A percentile compares a stretch with the other conserved stretches of the same genome.
These are phyloP conservation scores for Pleurostoma richardsiae DNA, from an alignment of 2,329 filamentous ascomycete genomes.

Conservation along the genomic window DNA sequence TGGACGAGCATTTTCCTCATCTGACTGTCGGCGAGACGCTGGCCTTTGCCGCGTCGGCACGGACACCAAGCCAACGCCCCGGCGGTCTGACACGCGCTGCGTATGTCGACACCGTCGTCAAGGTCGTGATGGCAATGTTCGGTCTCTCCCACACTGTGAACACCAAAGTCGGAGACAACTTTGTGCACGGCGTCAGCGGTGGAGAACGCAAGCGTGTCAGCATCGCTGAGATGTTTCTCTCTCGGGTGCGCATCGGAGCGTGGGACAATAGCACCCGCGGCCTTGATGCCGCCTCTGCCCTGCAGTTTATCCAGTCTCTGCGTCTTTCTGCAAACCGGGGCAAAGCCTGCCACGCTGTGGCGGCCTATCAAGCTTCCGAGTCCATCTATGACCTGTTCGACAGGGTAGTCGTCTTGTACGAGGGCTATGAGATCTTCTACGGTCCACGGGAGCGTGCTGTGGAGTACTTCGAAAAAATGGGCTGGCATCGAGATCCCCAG, in stretches of 20 bases:
- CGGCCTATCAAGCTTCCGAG: not conserved
- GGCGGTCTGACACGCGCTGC: not conserved
- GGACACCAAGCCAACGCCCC: not conserved
- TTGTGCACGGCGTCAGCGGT: constrained; percentile 1
- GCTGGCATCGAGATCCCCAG: constrained; percentile 31
- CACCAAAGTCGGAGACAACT: constrained; percentile 2
- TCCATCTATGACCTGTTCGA: constrained; percentile 1
- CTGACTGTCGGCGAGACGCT: constrained; percentile 1
- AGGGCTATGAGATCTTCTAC: constrained; percentile 2
- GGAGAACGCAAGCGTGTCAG: constrained; percentile 4
- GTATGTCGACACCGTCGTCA: not conserved
- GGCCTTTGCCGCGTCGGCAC: not conserved
- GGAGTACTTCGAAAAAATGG: constrained; percentile 54
- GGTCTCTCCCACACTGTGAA: constrained; percentile 1
- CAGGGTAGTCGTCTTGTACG: constrained; percentile 1
- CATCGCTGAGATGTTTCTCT: not conserved
- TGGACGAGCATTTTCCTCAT: constrained; percentile 1
- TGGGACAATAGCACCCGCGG: constrained; percentile 1
- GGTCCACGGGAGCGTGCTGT: constrained; percentile 31
- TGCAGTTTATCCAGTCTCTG: not conserved
- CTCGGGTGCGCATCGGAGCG: not conserved
- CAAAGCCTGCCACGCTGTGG: not conserved
- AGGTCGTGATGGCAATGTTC: constrained; percentile 1
- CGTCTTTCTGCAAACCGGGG: not conserved
- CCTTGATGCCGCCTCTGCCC: not conserved